Conservation (phyloP, 2,329 filamentous ascomycete species). For the Colletotrichum brevisporum region DNA sequence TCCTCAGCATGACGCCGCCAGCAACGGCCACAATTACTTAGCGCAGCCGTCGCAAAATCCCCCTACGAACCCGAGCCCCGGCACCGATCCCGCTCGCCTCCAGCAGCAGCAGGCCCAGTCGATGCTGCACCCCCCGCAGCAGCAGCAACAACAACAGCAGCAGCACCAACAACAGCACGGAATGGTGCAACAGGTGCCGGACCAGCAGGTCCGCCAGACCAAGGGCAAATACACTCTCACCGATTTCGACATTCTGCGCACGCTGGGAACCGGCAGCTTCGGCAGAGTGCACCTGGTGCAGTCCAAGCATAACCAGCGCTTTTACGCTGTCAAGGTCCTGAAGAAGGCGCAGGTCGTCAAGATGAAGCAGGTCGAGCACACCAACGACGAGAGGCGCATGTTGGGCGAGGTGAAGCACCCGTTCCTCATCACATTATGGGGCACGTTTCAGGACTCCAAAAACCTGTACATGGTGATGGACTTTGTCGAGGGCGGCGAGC, state of each 20-base stretch:
- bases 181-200: slow-evolving; percentile 53
- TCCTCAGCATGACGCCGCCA: slow-evolving; percentile 61
- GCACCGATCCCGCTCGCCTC: slow-evolving; percentile 51
- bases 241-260: slow-evolving; percentile 92
- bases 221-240: slow-evolving; percentile 97
- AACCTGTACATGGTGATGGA: slow-evolving; percentile 99
- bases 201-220: slow-evolving; percentile 72
- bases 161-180: slow-evolving; percentile 47
- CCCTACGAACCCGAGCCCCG: slow-evolving; percentile 53
- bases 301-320: slow-evolving; percentile 97
- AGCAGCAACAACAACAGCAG: slow-evolving; percentile 41
- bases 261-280: slow-evolving; percentile 96
- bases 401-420: slow-evolving; percentile 97
- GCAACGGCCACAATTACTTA: slow-evolving; percentile 42
- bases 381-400: slow-evolving; percentile 97
- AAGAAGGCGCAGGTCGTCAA: slow-evolving; percentile 99
- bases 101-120: slow-evolving; percentile 57
- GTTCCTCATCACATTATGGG: slow-evolving; percentile 98
- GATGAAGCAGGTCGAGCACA: slow-evolving; percentile 99
- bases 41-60: slow-evolving; percentile 44
- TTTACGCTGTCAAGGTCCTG: slow-evolving; percentile 98
- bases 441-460: slow-evolving; percentile 94
- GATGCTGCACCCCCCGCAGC: slow-evolving; percentile 43
- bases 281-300: slow-evolving; percentile 96
- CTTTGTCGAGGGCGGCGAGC: slow-evolving; percentile 97